Conservation (phyloP, 441 rosid genomes). For the Melastoma candidum region DNA sequence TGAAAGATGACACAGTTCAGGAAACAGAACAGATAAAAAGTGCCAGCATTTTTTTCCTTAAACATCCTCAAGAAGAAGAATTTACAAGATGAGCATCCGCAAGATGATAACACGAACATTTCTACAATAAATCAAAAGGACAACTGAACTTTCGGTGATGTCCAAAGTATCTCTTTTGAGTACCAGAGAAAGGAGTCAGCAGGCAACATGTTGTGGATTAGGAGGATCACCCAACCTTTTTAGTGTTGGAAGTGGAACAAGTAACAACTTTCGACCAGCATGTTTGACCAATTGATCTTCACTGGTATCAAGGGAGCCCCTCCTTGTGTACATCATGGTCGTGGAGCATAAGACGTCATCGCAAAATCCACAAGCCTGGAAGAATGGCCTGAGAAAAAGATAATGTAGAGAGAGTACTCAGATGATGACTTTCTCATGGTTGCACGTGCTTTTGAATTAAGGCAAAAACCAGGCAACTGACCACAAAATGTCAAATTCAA, state of each 20-base stretch:
- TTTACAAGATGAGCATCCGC: no score
- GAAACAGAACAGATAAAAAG: no score
- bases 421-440: neutral
- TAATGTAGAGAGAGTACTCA: neutral
- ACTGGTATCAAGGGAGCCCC: constrained; percentile 19
- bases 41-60: no score
- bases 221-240: constrained; percentile 7
- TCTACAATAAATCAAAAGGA: no score
- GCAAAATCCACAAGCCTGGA: constrained; percentile 75
- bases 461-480: no score
- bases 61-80: no score
- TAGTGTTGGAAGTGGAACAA: constrained; percentile 14
- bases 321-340: constrained; percentile 62
- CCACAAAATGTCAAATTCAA: no score
- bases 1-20: no score
- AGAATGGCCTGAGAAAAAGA: constrained; percentile 40
- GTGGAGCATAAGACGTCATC: constrained; percentile 72
- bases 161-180: no score
- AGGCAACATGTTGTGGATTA: constrained; percentile 11
- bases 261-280: constrained; percentile 28
- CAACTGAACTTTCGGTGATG: no score
- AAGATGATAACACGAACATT: no score
- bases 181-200: neutral
- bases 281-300: constrained; percentile 20
- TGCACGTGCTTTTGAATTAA: no score